Base-by-base conservation (phyloP, 129 eudicot species). In the Centaurea solstitialis region DNA sequence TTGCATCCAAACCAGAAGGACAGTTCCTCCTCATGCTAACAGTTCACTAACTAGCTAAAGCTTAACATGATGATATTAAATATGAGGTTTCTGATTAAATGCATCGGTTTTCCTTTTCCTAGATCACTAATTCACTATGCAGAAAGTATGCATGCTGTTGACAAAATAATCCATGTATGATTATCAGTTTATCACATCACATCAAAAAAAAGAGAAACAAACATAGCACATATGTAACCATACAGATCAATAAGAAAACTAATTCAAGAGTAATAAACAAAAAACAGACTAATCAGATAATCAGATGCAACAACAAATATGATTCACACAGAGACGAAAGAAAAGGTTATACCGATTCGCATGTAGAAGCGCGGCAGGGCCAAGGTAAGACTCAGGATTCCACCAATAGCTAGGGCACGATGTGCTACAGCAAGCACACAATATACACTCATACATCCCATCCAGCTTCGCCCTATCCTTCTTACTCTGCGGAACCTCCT, bases 371-470 rank as follows among this genome's bases (percentile, higher is more conserved):
- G 97, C 97, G 64, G 95, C 97, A 7, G 95, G 97, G 20, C 94
- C 97, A 17, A 92, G 87, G 81, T 92, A 92, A 38, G 91, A 86
- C 80, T 92, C 97, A 37, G 95, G 97, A 37, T 92, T 92, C 97
- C 97, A 92, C 97, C 97, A 92, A 76, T 92, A 92, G 82, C 97
- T 92, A 80, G 97, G 97, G 83, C 97, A 92, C 7, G 97, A 92
- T 18, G 97, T 92, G 85, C 93, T 90, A 77, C 95, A 92, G 78
- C 97, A 92, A 28, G 97, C 94, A 65, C 97, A 92, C 65, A 92
- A 70, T 53, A 92, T 92, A 38, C 94, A 90, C 83, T 92, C 97
- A 64, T 92, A 92, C 97, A 92, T 92, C 85, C 97, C 97, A 81
- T 92, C 97, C 11, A 90, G 84, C 85, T 90, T 92, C 66, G 89